phyloP scores from a whole-genome alignment of 164 flowering plant genomes.

The Kalanchoe fedtschenkoi region DNA sequence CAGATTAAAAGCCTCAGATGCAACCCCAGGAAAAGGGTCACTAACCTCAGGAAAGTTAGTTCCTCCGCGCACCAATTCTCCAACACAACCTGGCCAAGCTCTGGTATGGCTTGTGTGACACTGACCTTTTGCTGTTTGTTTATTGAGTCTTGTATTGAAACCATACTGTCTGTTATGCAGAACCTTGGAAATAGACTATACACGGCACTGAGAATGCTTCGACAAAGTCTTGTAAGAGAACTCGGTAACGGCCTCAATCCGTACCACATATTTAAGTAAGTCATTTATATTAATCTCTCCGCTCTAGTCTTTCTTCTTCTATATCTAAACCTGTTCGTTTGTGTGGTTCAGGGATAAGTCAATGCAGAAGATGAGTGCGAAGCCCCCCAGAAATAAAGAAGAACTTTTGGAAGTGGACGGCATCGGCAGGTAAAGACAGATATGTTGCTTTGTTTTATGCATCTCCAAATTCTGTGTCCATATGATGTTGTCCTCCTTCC shows the following conservation, averaged over 20 bases:
- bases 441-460: not conserved
- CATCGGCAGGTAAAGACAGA: not conserved
- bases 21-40: constrained; percentile 53
- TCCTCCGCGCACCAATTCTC: constrained; percentile 11
- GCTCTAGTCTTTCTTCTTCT: not conserved
- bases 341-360: constrained; percentile 46
- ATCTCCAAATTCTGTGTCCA: not conserved
- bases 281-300: not conserved
- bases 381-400: constrained; percentile 67
- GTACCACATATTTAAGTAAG: not conserved
- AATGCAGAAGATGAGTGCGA: constrained; percentile 53
- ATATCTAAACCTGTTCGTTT: not conserved
- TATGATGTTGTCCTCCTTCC: not conserved
- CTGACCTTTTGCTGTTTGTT: not conserved
- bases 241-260: not conserved
- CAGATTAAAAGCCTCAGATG: constrained; percentile 31
- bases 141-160: not conserved
- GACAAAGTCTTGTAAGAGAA: not conserved
- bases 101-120: not conserved
- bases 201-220: not conserved
- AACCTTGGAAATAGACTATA: not conserved
- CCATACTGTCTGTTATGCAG: not conserved
- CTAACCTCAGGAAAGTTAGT: constrained; percentile 21
- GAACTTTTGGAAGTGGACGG: constrained; percentile 31
- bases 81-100: not conserved